Conservation (phyloP, 2,329 filamentous ascomycete genomes). For the Xylaria multiplex region DNA sequence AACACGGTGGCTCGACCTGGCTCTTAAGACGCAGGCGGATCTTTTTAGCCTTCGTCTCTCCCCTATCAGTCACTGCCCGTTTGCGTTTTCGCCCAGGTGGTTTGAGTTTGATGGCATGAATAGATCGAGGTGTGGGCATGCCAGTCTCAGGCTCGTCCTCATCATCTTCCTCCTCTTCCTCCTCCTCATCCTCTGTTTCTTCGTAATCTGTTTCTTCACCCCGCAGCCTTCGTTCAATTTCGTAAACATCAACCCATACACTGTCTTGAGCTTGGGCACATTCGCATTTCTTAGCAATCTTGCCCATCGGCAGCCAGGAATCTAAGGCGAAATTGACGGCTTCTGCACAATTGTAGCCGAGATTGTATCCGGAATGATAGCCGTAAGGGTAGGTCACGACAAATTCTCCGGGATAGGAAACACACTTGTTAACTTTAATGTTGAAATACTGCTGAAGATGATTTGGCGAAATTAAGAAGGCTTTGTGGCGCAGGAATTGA, state of each 20-base stretch:
- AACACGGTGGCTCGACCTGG: conserved; percentile 81
- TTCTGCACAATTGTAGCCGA: conserved; percentile 98
- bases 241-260: conserved; percentile 96
- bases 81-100: conserved; percentile 74
- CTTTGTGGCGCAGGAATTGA: conserved; percentile 97
- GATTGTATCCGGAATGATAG: conserved; percentile 97
- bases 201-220: conserved; percentile 89
- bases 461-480: conserved; percentile 92
- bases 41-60: conserved; percentile 76
- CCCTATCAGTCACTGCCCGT: conserved; percentile 55
- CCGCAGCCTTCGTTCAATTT: conserved; percentile 92
- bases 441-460: conserved; percentile 87
- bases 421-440: conserved; percentile 94
- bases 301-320: conserved; percentile 93
- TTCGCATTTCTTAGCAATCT: conserved; percentile 95
- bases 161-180: conserved; percentile 70
- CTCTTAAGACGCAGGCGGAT: conserved; percentile 78
- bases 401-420: conserved; percentile 96
- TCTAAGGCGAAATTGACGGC: conserved; percentile 98
- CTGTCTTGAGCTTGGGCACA: conserved; percentile 95
- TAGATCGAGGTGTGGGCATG: conserved; percentile 79
- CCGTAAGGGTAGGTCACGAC: conserved; percentile 98
- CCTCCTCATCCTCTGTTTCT: conserved; percentile 77
- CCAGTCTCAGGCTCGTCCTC: conserved; percentile 67
- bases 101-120: conserved; percentile 75